phyloP scores from a whole-genome alignment of 2,329 filamentous ascomycete genomes.

The Penicillium sp. region DNA sequence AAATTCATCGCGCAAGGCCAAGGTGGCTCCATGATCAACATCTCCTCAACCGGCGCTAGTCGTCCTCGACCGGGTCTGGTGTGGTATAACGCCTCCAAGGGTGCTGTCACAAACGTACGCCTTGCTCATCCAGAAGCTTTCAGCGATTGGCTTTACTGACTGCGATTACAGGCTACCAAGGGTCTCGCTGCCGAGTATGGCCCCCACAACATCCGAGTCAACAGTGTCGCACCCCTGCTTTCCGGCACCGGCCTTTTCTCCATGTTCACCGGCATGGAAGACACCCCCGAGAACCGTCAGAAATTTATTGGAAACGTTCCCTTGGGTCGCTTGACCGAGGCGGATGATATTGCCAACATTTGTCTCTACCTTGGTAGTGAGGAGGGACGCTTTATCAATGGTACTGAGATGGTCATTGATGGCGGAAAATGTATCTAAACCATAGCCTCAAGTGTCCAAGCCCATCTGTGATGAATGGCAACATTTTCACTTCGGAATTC shows the following conservation, averaged over 20 bases:
- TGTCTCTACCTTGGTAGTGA: constrained; percentile 71
- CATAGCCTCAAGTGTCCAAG: neutral
- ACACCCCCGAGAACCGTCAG: constrained; percentile 48
- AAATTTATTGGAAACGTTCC: constrained; percentile 50
- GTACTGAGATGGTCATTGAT: constrained; percentile 69
- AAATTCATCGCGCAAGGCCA: constrained; percentile 42
- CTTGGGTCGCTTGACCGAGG: constrained; percentile 46
- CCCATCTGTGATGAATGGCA: neutral
- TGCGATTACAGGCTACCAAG: constrained; percentile 57
- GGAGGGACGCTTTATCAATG: constrained; percentile 71
- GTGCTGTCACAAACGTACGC: constrained; percentile 34
- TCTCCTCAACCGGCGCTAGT: constrained; percentile 47
- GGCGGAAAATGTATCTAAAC: constrained; percentile 51
- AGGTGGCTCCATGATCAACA: constrained; percentile 49
- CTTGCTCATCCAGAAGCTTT: too few relatives aligned
- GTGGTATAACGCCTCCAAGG: constrained; percentile 51
- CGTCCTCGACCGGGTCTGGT: constrained; percentile 47
- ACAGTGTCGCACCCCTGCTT: constrained; percentile 69
- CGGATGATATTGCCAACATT: constrained; percentile 69
- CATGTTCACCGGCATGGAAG: constrained; percentile 44
- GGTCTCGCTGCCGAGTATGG: constrained; percentile 74
- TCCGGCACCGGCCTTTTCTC: constrained; percentile 66
- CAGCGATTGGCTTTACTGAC: neutral
- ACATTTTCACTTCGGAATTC: neutral
- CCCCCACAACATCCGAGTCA: constrained; percentile 71